Conservation (phyloP, 2,329 filamentous ascomycete species). For the Penicillium freii region DNA sequence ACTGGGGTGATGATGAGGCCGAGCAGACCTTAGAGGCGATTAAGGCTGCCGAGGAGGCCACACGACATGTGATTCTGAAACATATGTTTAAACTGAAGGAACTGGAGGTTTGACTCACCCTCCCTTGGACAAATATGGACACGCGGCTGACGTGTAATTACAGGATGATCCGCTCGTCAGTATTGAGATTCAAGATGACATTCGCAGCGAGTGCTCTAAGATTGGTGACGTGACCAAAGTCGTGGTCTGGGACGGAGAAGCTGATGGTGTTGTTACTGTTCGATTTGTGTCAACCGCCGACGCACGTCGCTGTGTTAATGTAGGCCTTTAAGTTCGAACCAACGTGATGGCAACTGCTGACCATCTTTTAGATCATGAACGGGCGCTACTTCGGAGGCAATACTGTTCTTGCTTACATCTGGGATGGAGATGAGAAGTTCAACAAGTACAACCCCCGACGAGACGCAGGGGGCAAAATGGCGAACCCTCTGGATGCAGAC, state of each 20-base stretch:
- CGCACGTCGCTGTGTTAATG: constrained; percentile 67
- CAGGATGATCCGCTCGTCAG: constrained; percentile 75
- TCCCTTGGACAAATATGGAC: not conserved
- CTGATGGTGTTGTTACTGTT: constrained; percentile 79
- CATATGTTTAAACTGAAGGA: constrained; percentile 90
- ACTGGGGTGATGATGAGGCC: constrained; percentile 87
- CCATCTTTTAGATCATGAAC: constrained; percentile 59
- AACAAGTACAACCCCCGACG: constrained; percentile 59
- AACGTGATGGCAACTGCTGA: constrained; percentile 5
- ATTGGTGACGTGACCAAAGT: constrained; percentile 87
- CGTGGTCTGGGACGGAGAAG: constrained; percentile 82
- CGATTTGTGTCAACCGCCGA: constrained; percentile 71
- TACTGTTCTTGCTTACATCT: constrained; percentile 68
- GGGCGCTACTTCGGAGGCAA: constrained; percentile 76
- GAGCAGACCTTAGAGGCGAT: not conserved
- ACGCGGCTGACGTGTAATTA: constrained; percentile 18
- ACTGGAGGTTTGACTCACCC: constrained; percentile 55
- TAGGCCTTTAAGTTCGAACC: constrained; percentile 25
- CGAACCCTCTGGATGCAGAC: constrained; percentile 45
- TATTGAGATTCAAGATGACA: constrained; percentile 91
- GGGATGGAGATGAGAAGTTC: constrained; percentile 70
- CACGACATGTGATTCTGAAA: constrained; percentile 70
- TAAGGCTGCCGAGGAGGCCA: not conserved
- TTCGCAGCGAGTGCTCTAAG: constrained; percentile 84
- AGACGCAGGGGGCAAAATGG: constrained; percentile 20